These are phyloP conservation scores for Starmerella scarabaei DNA, from an alignment of 805 yeast genomes.

Conservation along the genomic window DNA sequence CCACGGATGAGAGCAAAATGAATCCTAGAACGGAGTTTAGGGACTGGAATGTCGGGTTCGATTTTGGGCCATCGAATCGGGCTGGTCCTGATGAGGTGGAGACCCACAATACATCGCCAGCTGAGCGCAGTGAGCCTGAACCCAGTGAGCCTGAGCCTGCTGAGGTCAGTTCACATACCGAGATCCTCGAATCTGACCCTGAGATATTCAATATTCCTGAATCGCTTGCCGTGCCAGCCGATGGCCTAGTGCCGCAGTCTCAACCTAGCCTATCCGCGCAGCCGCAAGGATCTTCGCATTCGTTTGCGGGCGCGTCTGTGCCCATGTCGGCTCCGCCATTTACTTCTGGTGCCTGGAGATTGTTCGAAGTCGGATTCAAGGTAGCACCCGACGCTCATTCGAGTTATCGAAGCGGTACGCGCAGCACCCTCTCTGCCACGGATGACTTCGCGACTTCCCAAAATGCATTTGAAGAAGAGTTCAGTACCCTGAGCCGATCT, in stretches of 20 bases:
- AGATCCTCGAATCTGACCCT: neutral
- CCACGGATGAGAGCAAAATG: neutral
- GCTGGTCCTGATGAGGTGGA: neutral
- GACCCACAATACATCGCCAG: neutral
- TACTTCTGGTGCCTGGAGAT: constrained; percentile 15
- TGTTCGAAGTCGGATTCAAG: constrained; percentile 19
- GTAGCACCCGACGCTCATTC: constrained; percentile 7
- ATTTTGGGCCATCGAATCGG: neutral
- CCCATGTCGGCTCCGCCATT: too few species aligned
- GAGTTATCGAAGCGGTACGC: neutral
- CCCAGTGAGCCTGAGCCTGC: neutral
- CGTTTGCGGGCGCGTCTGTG: too few species aligned
- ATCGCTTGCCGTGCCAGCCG: neutral
- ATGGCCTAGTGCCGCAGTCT: neutral
- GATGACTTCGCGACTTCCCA: neutral
- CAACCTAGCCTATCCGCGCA: neutral
- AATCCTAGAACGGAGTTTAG: neutral
- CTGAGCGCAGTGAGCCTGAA: neutral
- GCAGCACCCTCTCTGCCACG: neutral
- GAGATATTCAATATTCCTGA: neutral
- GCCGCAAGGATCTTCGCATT: neutral
- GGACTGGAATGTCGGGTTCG: constrained; percentile 1
- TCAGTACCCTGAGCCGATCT: constrained; percentile 3
- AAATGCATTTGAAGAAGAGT: constrained; percentile 9
- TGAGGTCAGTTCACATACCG: neutral